These are phyloP conservation scores for Colletotrichum salicis DNA, from an alignment of 2,329 filamentous ascomycete genomes.

Conservation along the genomic window DNA sequence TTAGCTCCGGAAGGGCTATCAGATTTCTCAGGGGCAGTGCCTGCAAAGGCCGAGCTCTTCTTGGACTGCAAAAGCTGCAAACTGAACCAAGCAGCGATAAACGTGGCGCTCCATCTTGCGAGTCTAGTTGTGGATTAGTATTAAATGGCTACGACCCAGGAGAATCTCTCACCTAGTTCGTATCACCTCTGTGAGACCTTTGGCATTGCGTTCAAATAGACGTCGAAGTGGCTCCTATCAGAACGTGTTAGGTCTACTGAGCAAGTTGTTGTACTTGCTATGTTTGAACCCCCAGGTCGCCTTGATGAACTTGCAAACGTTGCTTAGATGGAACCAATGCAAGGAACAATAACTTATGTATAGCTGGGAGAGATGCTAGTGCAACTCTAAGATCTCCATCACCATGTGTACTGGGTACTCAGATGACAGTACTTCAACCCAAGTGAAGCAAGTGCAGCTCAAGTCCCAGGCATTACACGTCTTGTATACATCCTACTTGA, in stretches of 20 bases:
- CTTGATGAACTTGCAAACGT: neutral
- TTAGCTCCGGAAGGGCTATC: slow-evolving; percentile 41
- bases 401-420: neutral
- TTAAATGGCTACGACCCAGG: no score
- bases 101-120: slow-evolving; percentile 66
- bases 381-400: neutral
- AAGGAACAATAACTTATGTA: neutral
- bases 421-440: neutral
- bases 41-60: slow-evolving; percentile 55
- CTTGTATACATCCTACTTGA: slow-evolving; percentile 10
- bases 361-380: neutral
- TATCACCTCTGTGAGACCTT: slow-evolving; percentile 39
- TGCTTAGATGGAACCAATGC: neutral
- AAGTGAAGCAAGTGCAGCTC: slow-evolving; percentile 7
- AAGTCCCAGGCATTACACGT: slow-evolving; percentile 1
- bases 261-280: no score
- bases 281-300: neutral
- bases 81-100: slow-evolving; percentile 68
- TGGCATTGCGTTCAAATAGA: slow-evolving; percentile 39
- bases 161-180: slow-evolving; percentile 39
- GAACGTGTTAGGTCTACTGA: neutral
- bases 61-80: slow-evolving; percentile 68
- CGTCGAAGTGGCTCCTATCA: slow-evolving; percentile 38
- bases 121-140: slow-evolving; percentile 53
- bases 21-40: slow-evolving; percentile 47